Percentiles rank a stretch among this genome's conserved stretches.
These are phyloP conservation scores for Calvatia gigantea DNA, from an alignment of 768 basidiomycete genomes.

Conservation along the genomic window DNA sequence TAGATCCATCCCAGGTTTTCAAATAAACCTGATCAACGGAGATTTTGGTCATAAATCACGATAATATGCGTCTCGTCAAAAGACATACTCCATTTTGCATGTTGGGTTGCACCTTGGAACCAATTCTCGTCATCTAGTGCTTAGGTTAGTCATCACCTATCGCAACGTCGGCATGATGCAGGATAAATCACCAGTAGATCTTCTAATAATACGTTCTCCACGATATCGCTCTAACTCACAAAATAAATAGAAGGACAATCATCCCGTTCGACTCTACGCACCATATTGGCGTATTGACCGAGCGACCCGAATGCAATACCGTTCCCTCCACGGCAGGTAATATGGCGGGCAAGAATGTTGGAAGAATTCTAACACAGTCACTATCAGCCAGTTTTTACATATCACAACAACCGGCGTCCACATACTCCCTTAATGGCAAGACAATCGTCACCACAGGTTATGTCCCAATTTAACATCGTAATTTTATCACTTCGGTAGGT, in stretches of 20 bases:
- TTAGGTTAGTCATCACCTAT: neutral
- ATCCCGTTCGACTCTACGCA: conserved; percentile 18
- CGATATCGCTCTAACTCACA: conserved; percentile 16
- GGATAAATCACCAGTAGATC: neutral
- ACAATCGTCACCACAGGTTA: conserved; percentile 64
- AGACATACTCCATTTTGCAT: conserved; percentile 49
- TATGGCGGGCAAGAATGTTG: conserved; percentile 43
- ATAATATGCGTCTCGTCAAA: neutral
- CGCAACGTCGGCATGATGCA: neutral
- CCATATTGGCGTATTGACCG: conserved; percentile 52
- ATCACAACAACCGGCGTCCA: conserved; percentile 1
- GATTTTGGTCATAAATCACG: neutral
- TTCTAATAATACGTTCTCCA: conserved; percentile 36
- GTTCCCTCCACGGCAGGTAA: conserved; percentile 57
- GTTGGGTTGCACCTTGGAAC: conserved; percentile 49
- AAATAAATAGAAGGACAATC: neutral
- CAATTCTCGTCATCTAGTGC: conserved; percentile 42
- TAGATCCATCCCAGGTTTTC: conserved; percentile 52
- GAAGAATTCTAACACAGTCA: conserved; percentile 44
- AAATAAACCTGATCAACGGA: conserved; percentile 41
- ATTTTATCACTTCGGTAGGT: conserved; percentile 51
- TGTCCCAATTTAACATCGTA: conserved; percentile 51
- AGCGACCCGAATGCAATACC: conserved; percentile 60
- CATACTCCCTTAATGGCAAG: conserved; percentile 61
- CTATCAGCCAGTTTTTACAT: neutral